Evolutionary conservation across 495 filamentous ascomycete genomes (phyloP), one percentile per base, ranked within the genome.

Genomic region (Massariosphaeria phaeospora): DNA sequence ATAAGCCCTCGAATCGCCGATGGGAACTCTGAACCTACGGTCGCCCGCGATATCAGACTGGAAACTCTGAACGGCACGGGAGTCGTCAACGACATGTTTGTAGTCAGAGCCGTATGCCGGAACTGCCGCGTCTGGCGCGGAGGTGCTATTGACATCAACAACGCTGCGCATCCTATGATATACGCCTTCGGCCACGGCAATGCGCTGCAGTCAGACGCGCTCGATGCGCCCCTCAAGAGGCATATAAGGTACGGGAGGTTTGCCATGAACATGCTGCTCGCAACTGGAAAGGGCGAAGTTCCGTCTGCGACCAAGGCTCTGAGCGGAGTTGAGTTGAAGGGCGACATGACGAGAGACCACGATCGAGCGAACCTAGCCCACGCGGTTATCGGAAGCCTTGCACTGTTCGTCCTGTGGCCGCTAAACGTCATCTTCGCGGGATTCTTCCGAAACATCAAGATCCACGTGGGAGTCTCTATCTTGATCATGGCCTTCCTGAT

Each of bases 111-210:
- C 20, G 33, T 55, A 1, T 64, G 61, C 40, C 49, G 34, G 40
- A 57, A 59, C 49, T 67, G 64, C 43, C 53, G 51, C n/a, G 49
- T 41, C 36, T 67, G 64, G 64, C 45, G 29, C 12, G 48, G 43
- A 21, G 52, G 55, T 25, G 46, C 43, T 27, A 21, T 67, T 23
- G 43, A 64, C 55, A 25, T 50, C 17, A 47, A 55, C 21, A 47
- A 51, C 21, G 52, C 45, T 10, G 41, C 44, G 6, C 51, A 62
- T 30, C 64, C 64, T 3, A 62, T 57, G 57, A 65, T 67, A 26
- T 67, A 59, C 44, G 64, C 61, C 27, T 61, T 67, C 36, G 64
- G 64, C 15, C 64, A 61, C 2, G 57, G 49, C 5, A 49, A 47
- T 29, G 17, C 23, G 5, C 29, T 67, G 11, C 27, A 41, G 11